These are phyloP conservation scores for Salvia sclarea DNA, from an alignment of 305 asterid genomes.

Conservation along the genomic window DNA sequence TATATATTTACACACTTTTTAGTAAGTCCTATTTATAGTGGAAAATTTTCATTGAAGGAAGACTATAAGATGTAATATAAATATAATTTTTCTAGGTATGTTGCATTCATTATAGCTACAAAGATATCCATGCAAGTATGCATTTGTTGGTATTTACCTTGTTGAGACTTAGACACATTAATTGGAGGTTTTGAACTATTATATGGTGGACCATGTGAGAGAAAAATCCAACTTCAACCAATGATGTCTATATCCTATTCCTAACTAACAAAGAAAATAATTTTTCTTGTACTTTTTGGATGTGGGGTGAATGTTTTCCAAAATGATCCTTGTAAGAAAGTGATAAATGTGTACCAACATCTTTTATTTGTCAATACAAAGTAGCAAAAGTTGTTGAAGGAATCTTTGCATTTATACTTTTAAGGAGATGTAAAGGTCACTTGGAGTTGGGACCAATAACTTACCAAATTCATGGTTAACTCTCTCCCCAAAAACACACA, in stretches of 20 bases:
- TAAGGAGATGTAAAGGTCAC: not conserved
- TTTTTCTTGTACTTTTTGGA: not conserved
- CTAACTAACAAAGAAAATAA: not conserved
- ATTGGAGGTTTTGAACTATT: not conserved
- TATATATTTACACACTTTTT: too few species aligned
- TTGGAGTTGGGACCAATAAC: not conserved
- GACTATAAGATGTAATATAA: too few species aligned
- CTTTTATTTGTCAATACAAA: constrained; percentile 10
- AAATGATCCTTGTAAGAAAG: not conserved
- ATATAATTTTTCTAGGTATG: too few species aligned
- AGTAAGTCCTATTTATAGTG: too few species aligned
- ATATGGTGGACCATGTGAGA: constrained; percentile 3
- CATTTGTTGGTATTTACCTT: not conserved
- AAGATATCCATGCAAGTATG: not conserved
- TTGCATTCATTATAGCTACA: too few species aligned
- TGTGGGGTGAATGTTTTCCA: constrained; percentile 5
- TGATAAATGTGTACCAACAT: not conserved
- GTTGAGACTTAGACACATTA: not conserved
- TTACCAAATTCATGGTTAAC: not conserved
- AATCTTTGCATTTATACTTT: not conserved
- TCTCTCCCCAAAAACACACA: too few species aligned
- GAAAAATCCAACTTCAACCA: not conserved
- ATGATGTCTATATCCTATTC: not conserved
- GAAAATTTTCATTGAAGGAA: too few species aligned
- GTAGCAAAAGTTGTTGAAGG: constrained; percentile 19